Evolutionary conservation across 164 flowering plant species (phyloP).

Genomic region (Magnolia kwangsiensis): DNA sequence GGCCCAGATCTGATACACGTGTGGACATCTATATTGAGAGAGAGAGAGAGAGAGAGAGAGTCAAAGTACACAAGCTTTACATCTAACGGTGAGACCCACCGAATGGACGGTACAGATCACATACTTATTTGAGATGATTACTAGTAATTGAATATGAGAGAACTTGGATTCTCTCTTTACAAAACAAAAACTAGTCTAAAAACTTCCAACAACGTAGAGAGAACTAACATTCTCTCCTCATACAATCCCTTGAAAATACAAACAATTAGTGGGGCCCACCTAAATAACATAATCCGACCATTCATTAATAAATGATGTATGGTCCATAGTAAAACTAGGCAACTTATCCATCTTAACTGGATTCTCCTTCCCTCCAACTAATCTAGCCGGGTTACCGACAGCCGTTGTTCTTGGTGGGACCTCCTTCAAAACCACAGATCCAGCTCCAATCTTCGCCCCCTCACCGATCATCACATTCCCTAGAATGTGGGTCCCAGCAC

Average conservation of each 20-base stretch:
- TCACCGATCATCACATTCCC: slow-evolving; percentile 72
- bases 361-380: slow-evolving; percentile 56
- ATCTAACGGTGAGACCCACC: background rate
- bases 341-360: slow-evolving; percentile 23
- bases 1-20: too few relatives aligned
- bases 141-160: background rate
- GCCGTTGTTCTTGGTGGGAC: slow-evolving; percentile 66
- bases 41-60: too few relatives aligned
- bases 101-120: background rate
- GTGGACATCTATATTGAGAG: too few relatives aligned
- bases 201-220: background rate
- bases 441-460: slow-evolving; percentile 83
- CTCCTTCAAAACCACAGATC: slow-evolving; percentile 70
- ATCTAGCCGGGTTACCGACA: slow-evolving; percentile 77
- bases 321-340: slow-evolving; percentile 39
- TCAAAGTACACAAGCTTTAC: too few relatives aligned
- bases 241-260: background rate
- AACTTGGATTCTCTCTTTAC: slow-evolving; percentile 3
- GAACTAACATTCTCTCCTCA: slow-evolving; percentile 1
- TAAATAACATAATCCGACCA: slow-evolving; percentile 36
- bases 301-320: slow-evolving; percentile 25
- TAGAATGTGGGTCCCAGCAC: slow-evolving; percentile 68
- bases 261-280: background rate
- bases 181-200: background rate
- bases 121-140: background rate